Evolutionary conservation across 441 rosid species (phyloP), one percentile per base, ranked within the genome.

Genomic region (Croton laevigatus): DNA sequence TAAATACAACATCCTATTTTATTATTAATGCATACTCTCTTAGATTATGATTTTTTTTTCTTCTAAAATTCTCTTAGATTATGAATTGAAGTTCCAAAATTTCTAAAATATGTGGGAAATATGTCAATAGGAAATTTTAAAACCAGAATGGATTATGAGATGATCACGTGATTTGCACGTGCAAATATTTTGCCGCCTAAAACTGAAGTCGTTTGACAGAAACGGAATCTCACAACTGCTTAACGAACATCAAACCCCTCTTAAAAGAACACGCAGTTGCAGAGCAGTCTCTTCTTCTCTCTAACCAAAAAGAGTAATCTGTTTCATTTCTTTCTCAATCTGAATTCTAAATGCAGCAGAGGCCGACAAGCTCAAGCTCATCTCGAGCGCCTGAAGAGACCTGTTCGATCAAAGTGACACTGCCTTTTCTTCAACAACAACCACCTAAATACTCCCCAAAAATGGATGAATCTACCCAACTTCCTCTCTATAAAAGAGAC

Each of bases 401-500:
- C 4, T 44, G 1, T 6, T 16, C 1, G 37, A 6, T 49, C 14
- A 59, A 53, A 8, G 36, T 23, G 5, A 67, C 19, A 8, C 51
- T 12, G 22, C 42, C 55, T 14, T 0, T 2, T 8, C 62, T 38
- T 5, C 70, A 32, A 34, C 60, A 38, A 11, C 70, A 17, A 34
- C 60, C 19, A 37, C 7, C 48, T 44, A 66, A 20, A 68, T 61
- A 40, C 60, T 60, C 73, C 20, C 73, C 73, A 3, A 14, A n/a
- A 3, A 23, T 14, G 23, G 53, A 63, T 54, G 80, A 10, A 36
- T 64, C 70, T n/a, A 72, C 67, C 51, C 72, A 65, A 66, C 85
- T 85, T 69, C 89, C 88, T 0, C 59, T 85, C 71, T 72, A 78
- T 59, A 72, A 66, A 49, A 72, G 60, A 13, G 60, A 57, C 13